A percentile compares a stretch with the other conserved stretches of the same genome.
These are phyloP conservation scores for Pestalotiopsis sp. DNA, from an alignment of 2,329 filamentous ascomycete species.

Conservation along the genomic window DNA sequence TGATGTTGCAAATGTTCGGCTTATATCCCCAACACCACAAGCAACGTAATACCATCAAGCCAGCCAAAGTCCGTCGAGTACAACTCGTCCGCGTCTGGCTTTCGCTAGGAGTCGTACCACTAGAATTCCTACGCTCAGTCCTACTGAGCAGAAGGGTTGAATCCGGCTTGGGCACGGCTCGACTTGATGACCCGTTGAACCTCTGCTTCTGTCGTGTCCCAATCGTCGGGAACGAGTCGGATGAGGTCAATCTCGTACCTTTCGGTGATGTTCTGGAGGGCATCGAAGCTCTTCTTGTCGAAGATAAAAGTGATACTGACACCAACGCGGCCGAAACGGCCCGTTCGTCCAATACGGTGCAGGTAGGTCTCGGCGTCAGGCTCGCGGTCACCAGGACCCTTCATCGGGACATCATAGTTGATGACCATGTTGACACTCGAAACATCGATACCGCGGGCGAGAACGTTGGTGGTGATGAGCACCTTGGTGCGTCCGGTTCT, in stretches of 20 bases:
- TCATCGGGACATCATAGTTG: constrained; percentile 89
- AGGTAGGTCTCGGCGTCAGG: constrained; percentile 95
- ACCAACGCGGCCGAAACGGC: constrained; percentile 93
- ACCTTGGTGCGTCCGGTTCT: constrained; percentile 87
- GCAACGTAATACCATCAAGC: not conserved
- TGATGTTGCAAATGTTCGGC: not conserved
- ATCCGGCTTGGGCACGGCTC: constrained; percentile 59
- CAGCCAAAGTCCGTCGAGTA: not conserved
- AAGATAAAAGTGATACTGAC: constrained; percentile 95
- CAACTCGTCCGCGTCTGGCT: not conserved
- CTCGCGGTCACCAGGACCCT: constrained; percentile 74
- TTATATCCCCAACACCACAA: not conserved
- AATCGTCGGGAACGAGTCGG: constrained; percentile 81
- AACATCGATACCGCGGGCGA: constrained; percentile 92
- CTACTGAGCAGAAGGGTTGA: constrained; percentile 40
- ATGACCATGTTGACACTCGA: constrained; percentile 95
- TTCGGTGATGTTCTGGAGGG: constrained; percentile 76
- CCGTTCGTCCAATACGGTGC: constrained; percentile 95
- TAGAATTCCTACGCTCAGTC: constrained; percentile 5
- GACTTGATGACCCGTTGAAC: constrained; percentile 83
- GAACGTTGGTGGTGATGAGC: constrained; percentile 95
- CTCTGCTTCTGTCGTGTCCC: constrained; percentile 84
- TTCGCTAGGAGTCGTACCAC: not conserved
- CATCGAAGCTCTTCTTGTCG: constrained; percentile 78
- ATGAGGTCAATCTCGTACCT: constrained; percentile 83